Evolutionary conservation across 805 yeast species (phyloP), one percentile per base, ranked within the genome.

Genomic region (Cyberlindnera veronae): DNA sequence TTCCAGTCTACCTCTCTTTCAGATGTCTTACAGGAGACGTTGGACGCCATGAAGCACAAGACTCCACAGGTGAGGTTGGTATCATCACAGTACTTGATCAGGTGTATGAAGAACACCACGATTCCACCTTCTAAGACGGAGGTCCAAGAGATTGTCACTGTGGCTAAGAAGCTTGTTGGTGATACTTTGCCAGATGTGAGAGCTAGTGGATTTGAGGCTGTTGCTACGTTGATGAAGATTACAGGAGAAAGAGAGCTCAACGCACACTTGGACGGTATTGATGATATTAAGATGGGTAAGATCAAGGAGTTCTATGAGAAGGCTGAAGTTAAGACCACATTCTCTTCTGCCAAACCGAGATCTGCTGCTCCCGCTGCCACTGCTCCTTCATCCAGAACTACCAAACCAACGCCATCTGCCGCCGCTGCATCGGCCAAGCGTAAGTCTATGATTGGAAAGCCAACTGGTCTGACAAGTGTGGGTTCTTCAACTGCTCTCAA

Each of bases 181-280:
- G 99, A 93, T 50, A 80, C 95, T 0, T 85, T 83, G 57, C 95
- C 88, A 34, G 85, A 91, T 1, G 82, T 86, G 2, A 76, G 99
- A 56, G 76, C 80, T 36, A 79, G 81, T 5, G 83, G 91, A 0
- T 82, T 88, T 32, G 85, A 82, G 53, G 70, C 81, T 50, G 72
- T 89, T 27, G 98, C 96, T 6, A 78, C 85, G 0, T 61, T 89
- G 36, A 81, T 86, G 82, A 87, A 84, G 60, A 73, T 88, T n/a
- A 71, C 81, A 12, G 96, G 96, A 0, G 83, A 77, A 53, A 67
- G 89, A 38, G 81, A 77, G 37, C 63, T 88, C 48, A 76, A 66
- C 36, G 67, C 72, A 4, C 72, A 72, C 34, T 57, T 87, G 39
- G 89, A 79, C 14, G 74, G 74, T n/a, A 67, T 91, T 34, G 97